Evolutionary conservation across 1,284 basidiomycete species (phyloP).

Genomic region (Malassezia cuniculi): DNA sequence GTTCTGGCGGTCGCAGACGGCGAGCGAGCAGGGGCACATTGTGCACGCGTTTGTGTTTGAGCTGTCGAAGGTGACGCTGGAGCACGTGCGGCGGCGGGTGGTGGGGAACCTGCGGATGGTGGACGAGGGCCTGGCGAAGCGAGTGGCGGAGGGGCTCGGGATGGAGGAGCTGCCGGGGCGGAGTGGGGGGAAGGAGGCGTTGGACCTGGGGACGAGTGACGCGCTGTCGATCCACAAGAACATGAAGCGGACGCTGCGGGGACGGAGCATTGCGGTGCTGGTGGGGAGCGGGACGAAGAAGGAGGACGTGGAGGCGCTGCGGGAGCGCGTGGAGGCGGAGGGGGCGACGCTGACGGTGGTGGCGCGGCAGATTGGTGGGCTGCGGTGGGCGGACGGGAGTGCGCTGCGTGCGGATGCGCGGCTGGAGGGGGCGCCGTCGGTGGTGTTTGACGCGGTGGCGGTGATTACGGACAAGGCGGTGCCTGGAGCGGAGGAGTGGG

Average conservation of each 20-base stretch:
- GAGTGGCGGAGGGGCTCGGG: constrained; percentile 3
- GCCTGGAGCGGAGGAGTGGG: constrained; percentile 3
- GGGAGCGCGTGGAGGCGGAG: constrained; percentile 1
- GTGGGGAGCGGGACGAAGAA: constrained; percentile 1
- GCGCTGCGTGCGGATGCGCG: constrained; percentile 1
- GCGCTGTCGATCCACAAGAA: constrained; percentile 5
- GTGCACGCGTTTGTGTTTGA: constrained; percentile 5
- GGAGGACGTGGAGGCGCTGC: not conserved
- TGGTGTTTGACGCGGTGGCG: constrained; percentile 7
- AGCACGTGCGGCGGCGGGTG: constrained; percentile 4
- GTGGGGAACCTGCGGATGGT: constrained; percentile 9
- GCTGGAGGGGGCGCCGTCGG: constrained; percentile 4
- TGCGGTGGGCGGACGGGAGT: constrained; percentile 3
- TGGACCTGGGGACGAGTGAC: constrained; percentile 2
- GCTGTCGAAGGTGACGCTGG: constrained; percentile 4
- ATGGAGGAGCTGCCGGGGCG: constrained; percentile 13
- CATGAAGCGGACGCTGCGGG: constrained; percentile 2
- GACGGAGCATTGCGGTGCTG: constrained; percentile 5
- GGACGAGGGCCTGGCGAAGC: constrained; percentile 2
- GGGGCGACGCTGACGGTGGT: not conserved
- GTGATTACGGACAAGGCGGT: constrained; percentile 1
- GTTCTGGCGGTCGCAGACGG: constrained; percentile 6
- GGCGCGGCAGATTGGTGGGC: not conserved
- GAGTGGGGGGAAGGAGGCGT: constrained; percentile 6
- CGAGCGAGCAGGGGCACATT: constrained; percentile 5